A percentile compares a stretch with the other conserved stretches of the same genome.
Evolutionary conservation across 2,329 filamentous ascomycete species (phyloP).

Genomic region (Aureobasidium musti): DNA sequence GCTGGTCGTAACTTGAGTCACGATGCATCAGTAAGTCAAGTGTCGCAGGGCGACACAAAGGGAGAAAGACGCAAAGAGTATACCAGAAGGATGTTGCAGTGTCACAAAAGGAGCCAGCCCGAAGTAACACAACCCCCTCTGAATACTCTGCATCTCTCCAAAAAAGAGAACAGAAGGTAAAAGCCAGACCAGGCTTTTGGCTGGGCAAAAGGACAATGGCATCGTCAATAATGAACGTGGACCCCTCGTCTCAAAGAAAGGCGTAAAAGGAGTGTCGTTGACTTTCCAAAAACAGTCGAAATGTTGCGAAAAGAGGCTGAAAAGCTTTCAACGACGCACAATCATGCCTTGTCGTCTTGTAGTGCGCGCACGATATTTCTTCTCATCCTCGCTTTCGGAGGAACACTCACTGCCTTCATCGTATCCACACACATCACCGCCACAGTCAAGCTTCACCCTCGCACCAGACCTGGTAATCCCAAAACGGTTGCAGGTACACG

Average conservation of each 20-base stretch:
- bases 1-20: neutral
- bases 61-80: neutral
- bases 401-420: slow-evolving; percentile 70
- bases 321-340: slow-evolving; percentile 46
- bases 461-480: slow-evolving; percentile 89
- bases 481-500: slow-evolving; percentile 93
- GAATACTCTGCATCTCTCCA: neutral
- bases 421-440: slow-evolving; percentile 83
- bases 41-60: neutral
- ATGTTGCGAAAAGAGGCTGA: neutral
- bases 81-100: neutral
- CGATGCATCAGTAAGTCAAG: slow-evolving; percentile 14
- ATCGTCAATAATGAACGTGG: neutral
- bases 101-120: slow-evolving; percentile 11
- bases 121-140: neutral
- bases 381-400: slow-evolving; percentile 64
- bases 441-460: slow-evolving; percentile 94
- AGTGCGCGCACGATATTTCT: slow-evolving; percentile 38
- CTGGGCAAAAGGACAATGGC: neutral
- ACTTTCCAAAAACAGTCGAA: neutral
- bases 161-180: neutral
- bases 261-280: too few species aligned
- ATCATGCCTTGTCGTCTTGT: slow-evolving; percentile 67
- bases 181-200: neutral
- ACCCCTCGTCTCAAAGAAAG: neutral